Evolutionary conservation across 441 rosid species (phyloP).

Genomic region (California macrophylla): DNA sequence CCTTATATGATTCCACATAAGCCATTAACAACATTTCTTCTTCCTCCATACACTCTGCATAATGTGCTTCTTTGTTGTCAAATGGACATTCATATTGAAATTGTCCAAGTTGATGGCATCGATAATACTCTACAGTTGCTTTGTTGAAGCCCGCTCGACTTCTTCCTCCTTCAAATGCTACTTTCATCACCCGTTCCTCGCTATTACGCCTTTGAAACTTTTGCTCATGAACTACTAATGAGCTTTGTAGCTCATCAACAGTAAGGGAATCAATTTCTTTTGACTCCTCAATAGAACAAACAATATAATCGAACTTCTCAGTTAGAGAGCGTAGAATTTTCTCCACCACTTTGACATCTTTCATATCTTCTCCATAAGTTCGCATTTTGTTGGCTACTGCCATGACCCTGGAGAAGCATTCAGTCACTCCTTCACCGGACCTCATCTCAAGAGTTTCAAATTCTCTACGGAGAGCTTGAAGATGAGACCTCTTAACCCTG

Average conservation of each 20-base stretch:
- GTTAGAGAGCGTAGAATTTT: neutral
- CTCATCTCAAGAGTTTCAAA: neutral
- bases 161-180: neutral
- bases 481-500: neutral
- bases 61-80: neutral
- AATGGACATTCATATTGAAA: neutral
- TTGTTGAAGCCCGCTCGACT: neutral
- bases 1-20: neutral
- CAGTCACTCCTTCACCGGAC: neutral
- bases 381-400: neutral
- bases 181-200: neutral
- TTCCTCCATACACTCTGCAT: neutral
- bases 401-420: neutral
- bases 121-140: neutral
- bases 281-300: neutral
- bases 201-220: neutral
- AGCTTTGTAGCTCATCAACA: neutral
- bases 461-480: neutral
- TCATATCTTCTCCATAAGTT: neutral
- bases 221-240: neutral
- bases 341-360: neutral
- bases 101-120: neutral
- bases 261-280: neutral
- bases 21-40: neutral
- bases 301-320: neutral